Evolutionary conservation across 148 eudicot genomes (phyloP), one percentile per base, ranked within the genome.

Genomic region (Cornus kousa): DNA sequence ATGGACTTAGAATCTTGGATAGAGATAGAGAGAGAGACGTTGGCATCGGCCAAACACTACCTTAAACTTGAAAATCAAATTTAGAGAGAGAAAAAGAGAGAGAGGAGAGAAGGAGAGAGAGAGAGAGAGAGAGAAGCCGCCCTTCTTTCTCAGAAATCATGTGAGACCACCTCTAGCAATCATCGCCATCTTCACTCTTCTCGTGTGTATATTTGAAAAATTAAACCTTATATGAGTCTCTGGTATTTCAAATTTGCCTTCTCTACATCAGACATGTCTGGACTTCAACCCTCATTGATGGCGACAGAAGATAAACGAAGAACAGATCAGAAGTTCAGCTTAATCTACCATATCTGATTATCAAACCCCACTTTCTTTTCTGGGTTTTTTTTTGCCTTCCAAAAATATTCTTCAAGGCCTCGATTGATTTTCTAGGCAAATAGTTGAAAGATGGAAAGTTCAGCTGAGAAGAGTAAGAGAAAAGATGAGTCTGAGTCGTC

Each of bases 401-500:
- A 40, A 78, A 80, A 46, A 60, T 37, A 22, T 74, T 74, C 68
- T 62, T 19, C 16, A 12, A 22, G 28, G 10, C 14, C 31, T 22
- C 19, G 77, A 62, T 65, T 75, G 22, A 57, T 9, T 75, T 9
- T 67, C 60, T 53, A 2, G 71, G 71, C 31, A 24, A 67, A 67
- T 4, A 31, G 32, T 53, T 28, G n/a, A 73, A 43, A 0, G 13
- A 85, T 82, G 88, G 88, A 71, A 17, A 60, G 35, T 33, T 69
- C 50, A 76, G 75, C 35, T 70, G 82, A 70, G 71, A 80, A 22
- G 76, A 82, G 80, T 71, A 71, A 85, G 84, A 83, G 65, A 64
- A 82, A 72, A 71, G 85, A 77, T 39, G 82, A 70, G 78, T 76
- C 85, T 71, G 77, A 77, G 32, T 80, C 81, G n/a, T 60, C 73